phyloP scores from a whole-genome alignment of 192 early-diverging fungal genomes.

The Anaeromyces robustus region DNA sequence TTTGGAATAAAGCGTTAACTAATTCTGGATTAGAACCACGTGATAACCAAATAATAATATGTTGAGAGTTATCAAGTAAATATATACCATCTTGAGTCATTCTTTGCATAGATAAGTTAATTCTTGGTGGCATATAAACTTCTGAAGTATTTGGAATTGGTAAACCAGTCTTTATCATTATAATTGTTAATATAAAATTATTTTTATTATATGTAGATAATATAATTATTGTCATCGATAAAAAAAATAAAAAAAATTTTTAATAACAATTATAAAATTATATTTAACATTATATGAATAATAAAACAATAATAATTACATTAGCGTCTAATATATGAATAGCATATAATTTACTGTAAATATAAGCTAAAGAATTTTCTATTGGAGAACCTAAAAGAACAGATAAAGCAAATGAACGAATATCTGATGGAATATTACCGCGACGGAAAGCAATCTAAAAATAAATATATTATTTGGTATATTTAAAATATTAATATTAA shows the following conservation, averaged over 20 bases:
- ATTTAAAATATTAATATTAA: not conserved
- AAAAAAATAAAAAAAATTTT: too few relatives aligned
- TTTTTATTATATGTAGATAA: too few relatives aligned
- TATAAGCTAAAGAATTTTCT: not conserved
- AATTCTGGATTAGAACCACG: slow-evolving; percentile 61
- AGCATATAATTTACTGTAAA: not conserved
- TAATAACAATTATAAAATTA: too few relatives aligned
- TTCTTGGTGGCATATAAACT: slow-evolving; percentile 48
- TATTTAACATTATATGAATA: slow-evolving; percentile 2
- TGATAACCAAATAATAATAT: slow-evolving; percentile 81
- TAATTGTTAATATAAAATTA: too few relatives aligned
- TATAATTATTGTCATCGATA: too few relatives aligned
- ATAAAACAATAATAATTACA: not conserved
- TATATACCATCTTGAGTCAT: slow-evolving; percentile 74
- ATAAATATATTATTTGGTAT: slow-evolving; percentile 3
- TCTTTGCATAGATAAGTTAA: slow-evolving; percentile 72
- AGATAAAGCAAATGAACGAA: slow-evolving; percentile 13
- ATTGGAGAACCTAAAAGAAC: slow-evolving; percentile 36
- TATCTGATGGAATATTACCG: slow-evolving; percentile 6
- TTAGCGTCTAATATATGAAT: slow-evolving; percentile 32
- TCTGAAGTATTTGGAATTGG: slow-evolving; percentile 24
- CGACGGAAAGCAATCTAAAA: slow-evolving; percentile 24
- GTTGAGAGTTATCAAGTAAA: slow-evolving; percentile 65
- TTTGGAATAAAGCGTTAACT: slow-evolving; percentile 56
- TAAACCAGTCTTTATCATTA: slow-evolving; percentile 10